Evolutionary conservation across 345 rosid genomes (phyloP), one percentile per base, ranked within the genome.

Genomic region (Sisymbrium irio): DNA sequence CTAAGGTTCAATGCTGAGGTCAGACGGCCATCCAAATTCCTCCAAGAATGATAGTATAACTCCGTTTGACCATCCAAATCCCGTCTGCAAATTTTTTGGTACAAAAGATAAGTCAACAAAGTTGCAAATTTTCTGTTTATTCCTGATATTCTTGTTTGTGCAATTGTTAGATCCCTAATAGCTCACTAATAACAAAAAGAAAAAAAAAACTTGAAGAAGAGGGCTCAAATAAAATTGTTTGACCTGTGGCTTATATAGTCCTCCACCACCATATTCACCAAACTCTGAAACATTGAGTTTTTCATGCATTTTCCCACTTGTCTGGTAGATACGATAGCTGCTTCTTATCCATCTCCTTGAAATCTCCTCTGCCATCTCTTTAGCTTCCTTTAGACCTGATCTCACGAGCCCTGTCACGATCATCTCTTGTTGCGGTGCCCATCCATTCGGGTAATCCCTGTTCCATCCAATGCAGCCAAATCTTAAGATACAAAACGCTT

Each of bases 401-500:
- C 81, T 83, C 9, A 74, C 77, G 4, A 94, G 79, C 32, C 97
- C 97, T 76, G 88, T 93, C 49, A 83, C 90, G 56, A 92, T 87
- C 85, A 85, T 72, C 66, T 87, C 98, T 50, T 95, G 97, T 32
- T 86, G 80, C 7, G 99, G 97, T 0, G 97, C 86, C 99, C 99
- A 95, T 41, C 98, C 98, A 27, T 89, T 95, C 14, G 97, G 98
- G 72, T 59, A 90, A 80, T 95, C 99, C 98, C 98, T 95, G 81
- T 59, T 69, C 19, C 46, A 19, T 69, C 19, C 46, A 19, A 19
- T 11, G 44, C 36, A 13, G 58, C 27, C 46, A 62, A 39, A 37
- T 30, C 7, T 17, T 12, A 42, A 45, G 10, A 4, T 41, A 30
- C 33, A 30, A 0, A 30, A 30, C 33, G 6, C 3, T 6, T 30